A percentile compares a stretch with the other conserved stretches of the same genome.
Evolutionary conservation across 148 eudicot species (phyloP).

Genomic region (Chenopodium quinoa): DNA sequence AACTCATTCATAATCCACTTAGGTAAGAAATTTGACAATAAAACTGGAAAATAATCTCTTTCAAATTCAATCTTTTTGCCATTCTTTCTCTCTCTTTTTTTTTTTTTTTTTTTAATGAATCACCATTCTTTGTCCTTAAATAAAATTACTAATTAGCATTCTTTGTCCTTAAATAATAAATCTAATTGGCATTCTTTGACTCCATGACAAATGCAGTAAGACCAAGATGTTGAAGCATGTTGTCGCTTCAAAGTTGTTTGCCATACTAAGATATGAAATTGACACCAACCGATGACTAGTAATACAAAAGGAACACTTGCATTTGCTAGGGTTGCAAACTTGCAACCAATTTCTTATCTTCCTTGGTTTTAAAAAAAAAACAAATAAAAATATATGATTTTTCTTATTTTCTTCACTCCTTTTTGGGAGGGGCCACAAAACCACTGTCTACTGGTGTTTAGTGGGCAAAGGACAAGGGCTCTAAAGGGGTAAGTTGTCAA

Average conservation of each 20-base stretch:
- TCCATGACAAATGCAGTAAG: not conserved
- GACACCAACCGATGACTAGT: conserved; percentile 13
- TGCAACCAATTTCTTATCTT: not conserved
- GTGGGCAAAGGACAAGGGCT: conserved; percentile 24
- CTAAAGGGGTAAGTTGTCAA: conserved; percentile 29
- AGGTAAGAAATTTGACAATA: not conserved
- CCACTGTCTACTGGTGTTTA: conserved; percentile 12
- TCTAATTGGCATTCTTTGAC: not conserved
- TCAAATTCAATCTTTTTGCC: not conserved
- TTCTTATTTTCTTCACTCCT: not conserved
- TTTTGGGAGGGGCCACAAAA: conserved; percentile 19
- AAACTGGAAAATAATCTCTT: not conserved
- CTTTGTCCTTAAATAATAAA: not conserved
- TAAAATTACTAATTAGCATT: not conserved
- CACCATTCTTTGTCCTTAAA: not conserved
- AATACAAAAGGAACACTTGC: not conserved
- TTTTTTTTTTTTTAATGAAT: too few species aligned
- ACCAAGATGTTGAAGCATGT: not conserved
- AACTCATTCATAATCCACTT: not conserved
- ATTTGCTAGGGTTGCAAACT: not conserved
- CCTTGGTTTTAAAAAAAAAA: too few species aligned
- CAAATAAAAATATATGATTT: too few species aligned
- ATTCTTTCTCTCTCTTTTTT: not conserved
- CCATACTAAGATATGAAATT: conserved; percentile 8
- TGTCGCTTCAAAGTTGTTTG: conserved; percentile 3